Evolutionary conservation across 768 basidiomycete genomes (phyloP), one percentile per base, ranked within the genome.

Genomic region (Coprinopsis marcescibilis): DNA sequence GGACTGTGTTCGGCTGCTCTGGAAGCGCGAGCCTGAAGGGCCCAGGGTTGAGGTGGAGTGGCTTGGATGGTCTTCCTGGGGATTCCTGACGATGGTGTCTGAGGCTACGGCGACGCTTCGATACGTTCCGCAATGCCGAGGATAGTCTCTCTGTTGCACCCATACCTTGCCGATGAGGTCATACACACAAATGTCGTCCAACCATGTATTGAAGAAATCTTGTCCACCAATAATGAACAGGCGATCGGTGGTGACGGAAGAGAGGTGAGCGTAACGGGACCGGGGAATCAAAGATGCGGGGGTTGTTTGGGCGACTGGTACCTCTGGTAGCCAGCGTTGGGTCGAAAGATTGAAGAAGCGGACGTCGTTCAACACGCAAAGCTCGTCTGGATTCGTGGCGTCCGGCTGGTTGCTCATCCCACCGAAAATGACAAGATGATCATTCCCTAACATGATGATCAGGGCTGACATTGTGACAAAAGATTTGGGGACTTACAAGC

Each of bases 161-260:
- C 95, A 98, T 4, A 74, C 69, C 60, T 78, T 78, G 12, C 68
- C 65, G 12, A 71, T 61, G 29, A 98, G 75, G 60, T 97, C 92
- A 53, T 85, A 93, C 5, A 95, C 86, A 60, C 89, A 85, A 45
- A 95, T 78, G 52, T 97, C 92, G 64, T 97, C 89, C 20, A 95
- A 73, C 87, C 93, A 97, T 39, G 85, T 84, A 57, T 95, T 95
- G 55, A 79, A 80, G 51, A 96, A 78, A 62, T 98, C 92, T 60
- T 99, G 95, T 0, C 95, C 95, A 4, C 96, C 95, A 41, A 96
- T 90, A 57, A 99, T 77, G 62, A 94, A 86, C 26, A 99, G 75
- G 29, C 83, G 76, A 65, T 88, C 83, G 14, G 85, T 76, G 10
- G 89, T 85, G 34, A 97, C 77, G 2, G 90, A 83, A 12, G 91